Evolutionary conservation across 352 stramenopile species (phyloP).

Genomic region (Phytopythium kandeliae): DNA sequence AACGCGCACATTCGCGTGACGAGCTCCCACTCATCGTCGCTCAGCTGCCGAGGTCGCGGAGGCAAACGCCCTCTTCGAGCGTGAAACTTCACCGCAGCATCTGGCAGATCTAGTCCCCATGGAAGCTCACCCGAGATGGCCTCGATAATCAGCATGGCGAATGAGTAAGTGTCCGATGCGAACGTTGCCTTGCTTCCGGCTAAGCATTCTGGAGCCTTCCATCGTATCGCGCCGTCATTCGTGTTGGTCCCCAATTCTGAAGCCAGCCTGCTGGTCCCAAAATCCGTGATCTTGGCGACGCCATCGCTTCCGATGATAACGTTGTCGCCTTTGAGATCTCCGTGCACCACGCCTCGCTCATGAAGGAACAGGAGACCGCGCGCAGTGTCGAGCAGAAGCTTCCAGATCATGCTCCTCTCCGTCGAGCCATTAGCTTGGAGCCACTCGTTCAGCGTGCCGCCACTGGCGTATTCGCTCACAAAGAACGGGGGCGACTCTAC

Average conservation of each 20-base stretch:
- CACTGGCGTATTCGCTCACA: constrained; percentile 9
- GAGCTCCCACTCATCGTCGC: constrained; percentile 19
- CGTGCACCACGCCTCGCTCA: constrained; percentile 40
- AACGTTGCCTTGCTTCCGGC: constrained; percentile 5
- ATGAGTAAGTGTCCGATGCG: constrained; percentile 21
- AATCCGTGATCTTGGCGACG: constrained; percentile 11
- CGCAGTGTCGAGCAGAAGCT: constrained; percentile 18
- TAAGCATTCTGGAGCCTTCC: constrained; percentile 17
- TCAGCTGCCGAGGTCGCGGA: constrained; percentile 7
- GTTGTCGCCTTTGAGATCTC: constrained; percentile 56
- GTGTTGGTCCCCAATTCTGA: background rate
- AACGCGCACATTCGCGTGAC: constrained; percentile 20
- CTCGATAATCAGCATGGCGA: constrained; percentile 16
- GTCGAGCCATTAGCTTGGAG: constrained; percentile 2
- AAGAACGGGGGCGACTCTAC: constrained; percentile 6
- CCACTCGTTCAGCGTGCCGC: constrained; percentile 9
- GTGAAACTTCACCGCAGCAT: constrained; percentile 6
- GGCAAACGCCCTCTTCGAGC: constrained; percentile 12
- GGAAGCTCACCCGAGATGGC: constrained; percentile 3
- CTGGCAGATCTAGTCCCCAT: constrained; percentile 1
- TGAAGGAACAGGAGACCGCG: constrained; percentile 51
- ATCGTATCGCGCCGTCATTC: background rate
- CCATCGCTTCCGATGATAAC: constrained; percentile 13
- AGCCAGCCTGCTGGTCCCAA: constrained; percentile 7
- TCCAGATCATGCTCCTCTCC: constrained; percentile 7